A percentile compares a stretch with the other conserved stretches of the same genome.
Conservation (phyloP, 1,284 basidiomycete species). For the Apiotrichum siamense region DNA sequence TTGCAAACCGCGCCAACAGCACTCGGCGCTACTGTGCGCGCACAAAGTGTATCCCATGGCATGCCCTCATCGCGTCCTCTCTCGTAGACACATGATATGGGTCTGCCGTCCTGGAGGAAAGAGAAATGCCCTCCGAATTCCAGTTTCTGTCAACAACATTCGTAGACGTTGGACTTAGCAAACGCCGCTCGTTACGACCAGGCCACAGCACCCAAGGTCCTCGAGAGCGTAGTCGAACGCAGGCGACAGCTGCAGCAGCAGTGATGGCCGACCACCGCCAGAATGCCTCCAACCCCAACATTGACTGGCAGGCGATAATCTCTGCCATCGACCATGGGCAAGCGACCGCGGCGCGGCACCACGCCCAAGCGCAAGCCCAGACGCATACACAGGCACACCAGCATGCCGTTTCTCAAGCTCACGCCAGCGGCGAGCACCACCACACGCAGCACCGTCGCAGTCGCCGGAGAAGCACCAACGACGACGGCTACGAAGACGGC, state of each 20-base stretch:
- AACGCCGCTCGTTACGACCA: background rate
- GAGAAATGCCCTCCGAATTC: background rate
- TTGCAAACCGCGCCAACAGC: background rate
- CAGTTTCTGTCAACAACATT: background rate
- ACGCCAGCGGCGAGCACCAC: background rate
- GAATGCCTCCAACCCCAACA: background rate
- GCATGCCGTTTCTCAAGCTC: background rate
- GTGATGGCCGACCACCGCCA: background rate
- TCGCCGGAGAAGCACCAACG: no score
- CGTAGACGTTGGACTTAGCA: background rate
- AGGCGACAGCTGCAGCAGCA: background rate
- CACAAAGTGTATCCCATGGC: no score
- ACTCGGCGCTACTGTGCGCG: no score
- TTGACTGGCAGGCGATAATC: constrained; percentile 14
- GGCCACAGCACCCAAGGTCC: no score
- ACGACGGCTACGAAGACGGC: background rate
- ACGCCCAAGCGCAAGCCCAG: background rate
- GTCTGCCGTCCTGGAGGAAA: background rate
- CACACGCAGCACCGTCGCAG: background rate
- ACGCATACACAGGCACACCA: background rate
- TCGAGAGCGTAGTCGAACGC: no score
- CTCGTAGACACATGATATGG: background rate
- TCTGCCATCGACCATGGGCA: constrained; percentile 3
- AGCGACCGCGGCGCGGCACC: background rate
- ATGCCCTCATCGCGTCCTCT: no score